phyloP scores from a whole-genome alignment of 129 eudicot species.

The Heracleum sosnowskyi region DNA sequence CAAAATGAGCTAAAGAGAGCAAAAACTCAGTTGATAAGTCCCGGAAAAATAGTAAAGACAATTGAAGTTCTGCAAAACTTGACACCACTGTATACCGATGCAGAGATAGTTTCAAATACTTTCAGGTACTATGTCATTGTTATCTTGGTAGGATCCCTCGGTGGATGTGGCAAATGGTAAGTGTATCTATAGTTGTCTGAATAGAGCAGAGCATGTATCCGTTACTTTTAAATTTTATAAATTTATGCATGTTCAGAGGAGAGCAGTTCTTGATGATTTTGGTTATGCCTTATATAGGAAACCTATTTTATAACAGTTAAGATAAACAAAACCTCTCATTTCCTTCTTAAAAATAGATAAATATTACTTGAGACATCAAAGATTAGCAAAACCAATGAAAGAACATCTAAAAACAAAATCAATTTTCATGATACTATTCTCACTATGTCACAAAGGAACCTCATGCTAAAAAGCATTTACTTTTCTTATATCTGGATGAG shows the following conservation, averaged over 20 bases:
- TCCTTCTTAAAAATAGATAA: background rate
- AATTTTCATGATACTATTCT: background rate
- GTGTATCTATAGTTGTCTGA: background rate
- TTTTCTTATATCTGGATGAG: slow-evolving; percentile 4
- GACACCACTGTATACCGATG: background rate
- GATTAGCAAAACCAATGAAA: background rate
- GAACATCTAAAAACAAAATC: background rate
- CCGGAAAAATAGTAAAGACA: background rate
- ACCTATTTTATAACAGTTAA: background rate
- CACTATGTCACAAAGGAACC: slow-evolving; percentile 1
- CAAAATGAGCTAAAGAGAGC: slow-evolving; percentile 1
- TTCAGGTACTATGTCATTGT: slow-evolving; percentile 17
- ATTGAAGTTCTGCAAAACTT: background rate
- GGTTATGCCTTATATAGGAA: background rate
- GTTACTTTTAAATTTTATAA: too few relatives aligned
- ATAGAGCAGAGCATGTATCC: too few relatives aligned
- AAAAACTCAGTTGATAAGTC: background rate
- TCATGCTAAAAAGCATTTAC: slow-evolving; percentile 7
- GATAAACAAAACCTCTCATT: background rate
- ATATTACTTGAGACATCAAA: background rate
- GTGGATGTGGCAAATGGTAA: slow-evolving; percentile 31
- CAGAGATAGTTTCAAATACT: background rate
- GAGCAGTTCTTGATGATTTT: background rate
- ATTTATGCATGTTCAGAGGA: background rate
- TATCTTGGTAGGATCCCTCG: slow-evolving; percentile 20